Percentiles rank a stretch among this genome's conserved stretches.
These are phyloP conservation scores for Penicillium angulare DNA, from an alignment of 495 filamentous ascomycete species.

Conservation along the genomic window DNA sequence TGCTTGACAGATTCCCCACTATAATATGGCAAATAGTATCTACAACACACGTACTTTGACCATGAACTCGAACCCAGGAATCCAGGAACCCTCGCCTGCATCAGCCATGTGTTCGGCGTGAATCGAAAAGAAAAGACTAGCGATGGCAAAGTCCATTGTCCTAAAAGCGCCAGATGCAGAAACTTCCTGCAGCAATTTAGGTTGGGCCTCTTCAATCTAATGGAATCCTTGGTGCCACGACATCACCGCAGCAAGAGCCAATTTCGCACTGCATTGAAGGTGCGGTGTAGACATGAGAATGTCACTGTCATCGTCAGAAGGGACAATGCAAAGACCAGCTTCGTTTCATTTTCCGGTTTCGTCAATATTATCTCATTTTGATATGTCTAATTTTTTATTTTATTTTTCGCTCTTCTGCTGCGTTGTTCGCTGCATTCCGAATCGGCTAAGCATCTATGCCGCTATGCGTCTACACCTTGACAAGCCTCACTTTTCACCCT, in stretches of 20 bases:
- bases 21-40: not conserved
- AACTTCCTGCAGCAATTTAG: slow-evolving; percentile 17
- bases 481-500: slow-evolving; percentile 34
- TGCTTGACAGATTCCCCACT: not conserved
- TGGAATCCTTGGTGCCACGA: slow-evolving; percentile 41
- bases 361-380: no score
- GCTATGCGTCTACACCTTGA: not conserved
- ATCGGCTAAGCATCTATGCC: not conserved
- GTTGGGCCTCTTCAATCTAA: slow-evolving; percentile 14
- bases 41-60: not conserved
- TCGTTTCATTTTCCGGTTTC: no score
- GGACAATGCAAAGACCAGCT: no score
- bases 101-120: slow-evolving; percentile 17
- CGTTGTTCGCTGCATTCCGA: slow-evolving; percentile 10
- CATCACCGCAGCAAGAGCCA: slow-evolving; percentile 34
- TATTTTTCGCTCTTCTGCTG: not conserved
- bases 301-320: not conserved
- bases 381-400: not conserved
- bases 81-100: slow-evolving; percentile 10
- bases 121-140: slow-evolving; percentile 1
- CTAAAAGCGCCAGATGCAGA: slow-evolving; percentile 23
- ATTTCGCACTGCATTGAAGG: slow-evolving; percentile 21
- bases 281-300: slow-evolving; percentile 9
- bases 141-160: slow-evolving; percentile 2
- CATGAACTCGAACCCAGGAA: not conserved